Evolutionary conservation across 2,329 filamentous ascomycete species (phyloP).

Genomic region (Aspergillus intermedius): DNA sequence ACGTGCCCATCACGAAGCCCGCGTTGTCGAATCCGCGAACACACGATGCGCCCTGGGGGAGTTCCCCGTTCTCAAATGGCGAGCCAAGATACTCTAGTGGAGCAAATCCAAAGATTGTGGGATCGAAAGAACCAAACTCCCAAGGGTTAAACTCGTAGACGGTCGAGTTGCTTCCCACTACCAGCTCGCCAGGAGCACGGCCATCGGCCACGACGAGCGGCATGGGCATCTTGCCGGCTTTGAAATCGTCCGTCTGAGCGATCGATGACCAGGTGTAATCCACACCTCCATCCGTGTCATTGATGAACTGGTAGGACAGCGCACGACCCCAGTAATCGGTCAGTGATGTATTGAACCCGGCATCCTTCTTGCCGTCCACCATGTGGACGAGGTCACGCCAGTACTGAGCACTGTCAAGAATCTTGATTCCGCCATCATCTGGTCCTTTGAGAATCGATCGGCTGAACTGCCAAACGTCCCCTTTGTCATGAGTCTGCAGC

Average conservation of each 20-base stretch:
- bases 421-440: slow-evolving; percentile 36
- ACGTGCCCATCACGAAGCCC: slow-evolving; percentile 80
- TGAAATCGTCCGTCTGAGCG: slow-evolving; percentile 56
- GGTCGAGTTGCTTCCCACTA: slow-evolving; percentile 61
- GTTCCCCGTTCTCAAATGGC: slow-evolving; percentile 57
- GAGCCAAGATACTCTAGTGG: slow-evolving; percentile 67
- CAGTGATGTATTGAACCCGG: slow-evolving; percentile 62
- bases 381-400: slow-evolving; percentile 53
- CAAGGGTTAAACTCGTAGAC: slow-evolving; percentile 73
- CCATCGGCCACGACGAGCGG: slow-evolving; percentile 67
- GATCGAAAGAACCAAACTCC: slow-evolving; percentile 72
- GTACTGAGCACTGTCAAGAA: slow-evolving; percentile 50
- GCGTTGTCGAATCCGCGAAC: slow-evolving; percentile 75
- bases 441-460: slow-evolving; percentile 58
- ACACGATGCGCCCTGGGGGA: slow-evolving; percentile 55
- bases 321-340: slow-evolving; percentile 87
- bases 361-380: slow-evolving; percentile 56
- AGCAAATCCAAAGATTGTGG: slow-evolving; percentile 63
- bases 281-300: slow-evolving; percentile 66
- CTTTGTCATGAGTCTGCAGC: slow-evolving; percentile 43
- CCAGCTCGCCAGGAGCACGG: slow-evolving; percentile 53
- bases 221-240: slow-evolving; percentile 58
- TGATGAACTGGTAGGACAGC: slow-evolving; percentile 78
- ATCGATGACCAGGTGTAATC: slow-evolving; percentile 79
- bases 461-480: slow-evolving; percentile 56